Evolutionary conservation across 805 yeast genomes (phyloP).

Genomic region (Candida succiphila): DNA sequence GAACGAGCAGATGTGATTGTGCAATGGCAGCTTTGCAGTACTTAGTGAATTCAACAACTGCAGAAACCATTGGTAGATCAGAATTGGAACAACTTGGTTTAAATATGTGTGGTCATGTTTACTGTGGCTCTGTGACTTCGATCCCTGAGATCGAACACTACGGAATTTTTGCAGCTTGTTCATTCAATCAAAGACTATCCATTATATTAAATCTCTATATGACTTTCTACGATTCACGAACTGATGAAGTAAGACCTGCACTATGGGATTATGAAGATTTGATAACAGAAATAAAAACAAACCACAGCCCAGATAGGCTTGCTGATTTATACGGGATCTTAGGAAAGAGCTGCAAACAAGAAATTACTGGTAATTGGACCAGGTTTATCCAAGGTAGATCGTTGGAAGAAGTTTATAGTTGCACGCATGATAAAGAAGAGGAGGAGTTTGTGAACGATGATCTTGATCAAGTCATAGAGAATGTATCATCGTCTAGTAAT

Average conservation of each 20-base stretch:
- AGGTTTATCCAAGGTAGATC: slow-evolving; percentile 12
- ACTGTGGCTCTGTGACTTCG: slow-evolving; percentile 28
- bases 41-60: slow-evolving; percentile 14
- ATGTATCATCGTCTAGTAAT: too few relatives aligned
- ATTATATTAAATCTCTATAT: slow-evolving; percentile 30
- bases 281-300: not conserved
- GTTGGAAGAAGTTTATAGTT: not conserved
- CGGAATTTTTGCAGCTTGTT: slow-evolving; percentile 32
- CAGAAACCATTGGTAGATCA: slow-evolving; percentile 8
- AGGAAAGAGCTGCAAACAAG: slow-evolving; percentile 15
- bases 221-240: slow-evolving; percentile 11
- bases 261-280: not conserved
- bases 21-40: slow-evolving; percentile 30
- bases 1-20: slow-evolving; percentile 33
- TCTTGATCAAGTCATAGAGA: too few relatives aligned
- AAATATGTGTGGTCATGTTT: slow-evolving; percentile 24
- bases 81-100: slow-evolving; percentile 7
- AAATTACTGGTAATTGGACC: slow-evolving; percentile 16
- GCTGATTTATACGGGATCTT: not conserved
- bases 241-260: slow-evolving; percentile 3
- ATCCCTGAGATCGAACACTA: slow-evolving; percentile 28
- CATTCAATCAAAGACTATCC: slow-evolving; percentile 26
- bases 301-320: not conserved
- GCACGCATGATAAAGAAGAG: not conserved
- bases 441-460: slow-evolving; percentile 1